Base-by-base conservation (phyloP, 495 filamentous ascomycete genomes). In the Podospora pseudoanserina region DNA sequence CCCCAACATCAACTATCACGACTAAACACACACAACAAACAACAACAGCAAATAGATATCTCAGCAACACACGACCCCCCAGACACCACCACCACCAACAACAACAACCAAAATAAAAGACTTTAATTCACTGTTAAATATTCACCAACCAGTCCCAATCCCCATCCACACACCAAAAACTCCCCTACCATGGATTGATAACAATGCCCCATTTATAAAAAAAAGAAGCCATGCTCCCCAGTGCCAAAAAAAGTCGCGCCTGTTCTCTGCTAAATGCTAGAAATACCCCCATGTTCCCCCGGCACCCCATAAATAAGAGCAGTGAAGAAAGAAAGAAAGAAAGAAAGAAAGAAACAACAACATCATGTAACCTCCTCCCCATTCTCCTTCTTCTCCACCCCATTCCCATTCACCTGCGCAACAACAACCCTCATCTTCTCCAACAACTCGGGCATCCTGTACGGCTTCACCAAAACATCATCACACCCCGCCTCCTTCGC, bases 401-500 rank as follows among this genome's bases (percentile, higher is more conserved):
- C 13, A 49, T 49, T n/a, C 62, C 56, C 11, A 19, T n/a, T 53
- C 39, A 49, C 39, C 39, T 49, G 39, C 39, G 39, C 39, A 49
- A 79, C 93, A 85, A 78, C 73, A 28, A 71, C 19, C 66, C 65
- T 49, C 79, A 83, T 83, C 75, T 76, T 79, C 67, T 82, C 79
- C 58, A 81, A 60, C 71, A 83, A 67, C 72, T 83, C 80, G 32
- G 75, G 79, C 74, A 82, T 80, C n/a, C 79, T 73, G 56, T 80
- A 83, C 11, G 80, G 80, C 73, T 83, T 83, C 4, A 81, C 78
- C 6, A 83, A 70, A 23, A 83, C 80, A 26, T 83, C 80, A 57
- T 83, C 80, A 62, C 80, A 83, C 13, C 91, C 91, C 18, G 89
- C 89, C 61, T 81, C 75, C 60, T 87, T 80, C 61, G 91, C 89